Evolutionary conservation across 2,329 filamentous ascomycete species (phyloP).

Genomic region (Fusarium pseudograminearum): DNA sequence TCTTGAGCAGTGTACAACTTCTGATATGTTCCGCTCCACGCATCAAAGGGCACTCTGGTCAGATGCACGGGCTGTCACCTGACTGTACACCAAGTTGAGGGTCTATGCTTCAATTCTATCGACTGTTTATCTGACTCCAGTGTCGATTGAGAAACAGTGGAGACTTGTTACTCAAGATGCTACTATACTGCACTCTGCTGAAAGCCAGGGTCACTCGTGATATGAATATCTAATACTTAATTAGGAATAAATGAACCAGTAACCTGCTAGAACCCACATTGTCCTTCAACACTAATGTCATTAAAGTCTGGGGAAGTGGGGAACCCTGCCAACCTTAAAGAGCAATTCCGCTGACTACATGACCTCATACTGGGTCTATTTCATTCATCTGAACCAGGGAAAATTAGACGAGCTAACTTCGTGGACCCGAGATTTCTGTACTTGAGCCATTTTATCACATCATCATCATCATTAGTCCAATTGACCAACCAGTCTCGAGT

Average conservation of each 20-base stretch:
- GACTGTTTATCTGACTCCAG: no score
- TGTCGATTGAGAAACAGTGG: no score
- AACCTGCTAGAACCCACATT: not conserved
- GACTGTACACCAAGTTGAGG: no score
- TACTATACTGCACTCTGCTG: no score
- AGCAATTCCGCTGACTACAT: not conserved
- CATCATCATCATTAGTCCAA: not conserved
- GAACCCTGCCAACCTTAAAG: conserved; percentile 7
- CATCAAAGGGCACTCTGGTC: fast-evolving
- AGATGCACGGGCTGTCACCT: no score
- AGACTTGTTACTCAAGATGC: no score
- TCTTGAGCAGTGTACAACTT: no score
- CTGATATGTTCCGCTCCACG: no score
- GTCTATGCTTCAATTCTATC: no score
- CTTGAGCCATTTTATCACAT: conserved; percentile 2
- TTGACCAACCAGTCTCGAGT: not conserved
- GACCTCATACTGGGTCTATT: conserved; percentile 4
- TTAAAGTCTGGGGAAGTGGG: conserved; percentile 1
- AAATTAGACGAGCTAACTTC: not conserved
- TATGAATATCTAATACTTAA: no score
- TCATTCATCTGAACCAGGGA: not conserved
- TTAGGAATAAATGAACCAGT: not conserved
- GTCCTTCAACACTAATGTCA: not conserved
- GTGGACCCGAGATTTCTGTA: not conserved
- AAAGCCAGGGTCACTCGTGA: no score